phyloP scores from a whole-genome alignment of 1,284 basidiomycete genomes.

The Moniliophthora roreri region DNA sequence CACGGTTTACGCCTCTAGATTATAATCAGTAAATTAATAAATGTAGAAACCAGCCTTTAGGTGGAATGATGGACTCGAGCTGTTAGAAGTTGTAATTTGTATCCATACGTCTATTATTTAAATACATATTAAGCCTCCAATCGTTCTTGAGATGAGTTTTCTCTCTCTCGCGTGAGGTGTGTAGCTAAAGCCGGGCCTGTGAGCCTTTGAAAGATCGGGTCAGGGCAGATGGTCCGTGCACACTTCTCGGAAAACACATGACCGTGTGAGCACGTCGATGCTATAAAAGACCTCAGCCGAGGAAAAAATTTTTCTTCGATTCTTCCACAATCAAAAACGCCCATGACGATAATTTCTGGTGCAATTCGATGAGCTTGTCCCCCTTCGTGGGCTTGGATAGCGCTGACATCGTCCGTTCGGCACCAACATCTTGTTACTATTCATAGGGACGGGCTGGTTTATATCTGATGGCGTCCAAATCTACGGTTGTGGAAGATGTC shows the following conservation, averaged over 20 bases:
- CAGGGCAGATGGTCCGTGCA: constrained; percentile 8
- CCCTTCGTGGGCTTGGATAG: constrained; percentile 35
- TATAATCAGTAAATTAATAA: not conserved
- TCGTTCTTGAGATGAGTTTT: too few relatives aligned
- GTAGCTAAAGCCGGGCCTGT: too few relatives aligned
- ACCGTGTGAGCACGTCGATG: not conserved
- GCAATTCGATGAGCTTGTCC: constrained; percentile 48
- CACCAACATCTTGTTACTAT: constrained; percentile 47
- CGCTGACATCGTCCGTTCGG: constrained; percentile 54
- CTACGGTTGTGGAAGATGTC: constrained; percentile 5
- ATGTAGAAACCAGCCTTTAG: too few relatives aligned
- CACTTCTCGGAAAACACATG: not conserved
- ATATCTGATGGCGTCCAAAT: constrained; percentile 40
- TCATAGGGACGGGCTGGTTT: constrained; percentile 45
- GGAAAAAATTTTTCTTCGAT: constrained; percentile 31
- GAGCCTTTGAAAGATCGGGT: too few relatives aligned
- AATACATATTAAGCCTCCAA: too few relatives aligned
- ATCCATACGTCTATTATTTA: too few relatives aligned
- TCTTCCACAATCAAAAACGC: constrained; percentile 54
- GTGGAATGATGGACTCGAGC: too few relatives aligned
- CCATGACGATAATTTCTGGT: constrained; percentile 40
- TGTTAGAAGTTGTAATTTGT: too few relatives aligned
- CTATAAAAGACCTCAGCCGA: not conserved
- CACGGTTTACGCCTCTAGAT: not conserved
- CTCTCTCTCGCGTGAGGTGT: too few relatives aligned